Base-by-base conservation (phyloP, 148 eudicot species). In the Talinum fruticosum region DNA sequence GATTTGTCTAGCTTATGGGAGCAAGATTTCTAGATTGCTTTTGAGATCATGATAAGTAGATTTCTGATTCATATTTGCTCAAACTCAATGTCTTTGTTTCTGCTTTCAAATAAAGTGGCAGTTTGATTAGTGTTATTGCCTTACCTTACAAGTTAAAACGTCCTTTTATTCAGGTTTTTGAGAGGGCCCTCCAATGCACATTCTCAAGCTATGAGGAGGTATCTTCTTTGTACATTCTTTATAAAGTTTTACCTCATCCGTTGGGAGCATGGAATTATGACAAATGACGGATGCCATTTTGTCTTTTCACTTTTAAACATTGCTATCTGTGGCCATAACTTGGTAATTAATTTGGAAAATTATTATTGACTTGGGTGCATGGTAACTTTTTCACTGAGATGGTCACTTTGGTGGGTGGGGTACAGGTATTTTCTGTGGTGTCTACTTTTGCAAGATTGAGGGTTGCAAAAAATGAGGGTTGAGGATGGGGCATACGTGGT, bases 151-250 rank as follows among this genome's bases (percentile, higher is more conserved):
- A 32, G 32, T 61, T 68, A 32, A 69, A 44, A 10, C 81, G 75
- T 44, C 45, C 67, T 30, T 78, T 45, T 47, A 61, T 80, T 80
- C 88, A 93, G 99, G 97, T 87, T n/a, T 96, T 91, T 83, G 99
- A 96, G 84, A 90, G 85, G 88, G 90, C 97, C 67, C 83, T 93
- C 72, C 91, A 75, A 54, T 92, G 94, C 86, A 90, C 97, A 38
- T 91, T 96, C 80, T 87, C 92, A 45, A 89, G 92, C 88, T 87
- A 87, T 13, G 97, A 93, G 45, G 99, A 96, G 99, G 99, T 95
- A 90, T 72, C 34, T 71, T 77, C 61, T 66, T n/a, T 80, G 51
- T 10, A 44, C 62, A 53, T 75, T 29, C 23, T n/a, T 65, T 61
- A 12, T 76, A 33, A 28, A 5, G 45, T 15, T 38, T 41, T 77